phyloP scores from a whole-genome alignment of 2,329 filamentous ascomycete genomes.

The Ophiostoma sp. region DNA sequence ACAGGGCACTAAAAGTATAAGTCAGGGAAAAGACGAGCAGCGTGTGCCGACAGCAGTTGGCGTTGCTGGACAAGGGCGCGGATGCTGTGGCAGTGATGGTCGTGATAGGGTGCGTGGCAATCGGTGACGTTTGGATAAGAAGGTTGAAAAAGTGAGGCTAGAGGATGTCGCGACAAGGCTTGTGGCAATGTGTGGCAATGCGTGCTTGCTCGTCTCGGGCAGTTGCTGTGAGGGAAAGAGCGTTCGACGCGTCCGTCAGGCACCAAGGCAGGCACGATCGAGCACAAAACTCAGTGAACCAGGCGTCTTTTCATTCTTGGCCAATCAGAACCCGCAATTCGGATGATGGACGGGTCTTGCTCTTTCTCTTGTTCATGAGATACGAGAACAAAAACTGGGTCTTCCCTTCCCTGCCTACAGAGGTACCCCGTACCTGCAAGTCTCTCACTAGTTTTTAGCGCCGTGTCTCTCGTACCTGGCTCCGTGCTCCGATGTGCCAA shows the following conservation, averaged over 20 bases:
- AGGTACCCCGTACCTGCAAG: constrained; percentile 12
- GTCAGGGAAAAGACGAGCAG: background rate
- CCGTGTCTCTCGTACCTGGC: background rate
- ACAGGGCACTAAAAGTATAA: background rate
- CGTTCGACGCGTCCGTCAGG: constrained; percentile 19
- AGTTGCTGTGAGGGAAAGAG: background rate
- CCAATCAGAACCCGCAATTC: constrained; percentile 3
- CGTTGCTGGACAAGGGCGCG: background rate
- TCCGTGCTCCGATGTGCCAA: constrained; percentile 7
- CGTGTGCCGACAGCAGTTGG: background rate
- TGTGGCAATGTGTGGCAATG: background rate
- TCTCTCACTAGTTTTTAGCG: background rate
- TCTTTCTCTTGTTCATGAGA: background rate
- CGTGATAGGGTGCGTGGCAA: background rate
- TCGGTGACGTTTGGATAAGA: constrained; percentile 10
- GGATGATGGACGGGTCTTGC: background rate
- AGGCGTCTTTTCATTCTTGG: background rate
- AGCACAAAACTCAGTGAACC: background rate
- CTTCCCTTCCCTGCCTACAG: background rate
- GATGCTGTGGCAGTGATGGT: background rate
- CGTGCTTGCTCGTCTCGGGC: background rate
- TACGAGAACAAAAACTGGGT: background rate
- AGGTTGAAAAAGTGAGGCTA: constrained; percentile 12
- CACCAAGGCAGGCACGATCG: constrained; percentile 19
- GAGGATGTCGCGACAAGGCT: constrained; percentile 13